Evolutionary conservation across 768 basidiomycete genomes (phyloP), one percentile per base, ranked within the genome.

Genomic region (Amanita rubescens): DNA sequence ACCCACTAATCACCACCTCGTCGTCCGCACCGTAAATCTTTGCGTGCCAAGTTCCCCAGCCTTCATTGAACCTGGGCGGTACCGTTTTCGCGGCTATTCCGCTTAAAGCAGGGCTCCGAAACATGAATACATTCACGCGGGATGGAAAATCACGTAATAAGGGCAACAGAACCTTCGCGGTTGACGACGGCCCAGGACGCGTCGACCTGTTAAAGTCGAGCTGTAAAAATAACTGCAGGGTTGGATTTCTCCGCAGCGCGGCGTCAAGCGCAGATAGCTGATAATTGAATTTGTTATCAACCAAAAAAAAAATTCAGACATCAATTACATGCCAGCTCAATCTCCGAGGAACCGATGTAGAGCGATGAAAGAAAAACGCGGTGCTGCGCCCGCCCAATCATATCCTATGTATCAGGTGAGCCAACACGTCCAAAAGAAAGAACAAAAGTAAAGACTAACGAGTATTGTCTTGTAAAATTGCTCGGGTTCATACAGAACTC

Each of bases 31-130:
- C 93, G 63, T 99, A 99, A 53, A 94, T 79, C 69, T 99, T 99
- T 3, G 91, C 87, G 65, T 98, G 96, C 94, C 94, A 97, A 1
- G 94, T 92, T 0, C 94, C 95, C 90, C 94, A 98, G 1, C 94
- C 96, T 70, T 99, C 96, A 61, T 99, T 95, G 69, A 92, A 96
- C 51, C 96, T 77, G 20, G 89, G 85, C 6, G 96, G 96, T 6
- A 97, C 84, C 25, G 95, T 56, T 52, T 75, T 78, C 27, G 88
- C 80, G 66, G 90, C 74, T 24, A 90, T 54, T 0, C 90, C 87
- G 15, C 82, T 76, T 25, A 97, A 75, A 49, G 82, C 88, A 0
- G 96, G 95, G 62, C 90, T 93, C 44, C 90, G 81, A 60, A 93
- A 99, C 58, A 98, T 75, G 34, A 83, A 82, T 8, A 95, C 73